Evolutionary conservation across 2,329 filamentous ascomycete species (phyloP), one percentile per base, ranked within the genome.

Genomic region (Byssothecium circinans): DNA sequence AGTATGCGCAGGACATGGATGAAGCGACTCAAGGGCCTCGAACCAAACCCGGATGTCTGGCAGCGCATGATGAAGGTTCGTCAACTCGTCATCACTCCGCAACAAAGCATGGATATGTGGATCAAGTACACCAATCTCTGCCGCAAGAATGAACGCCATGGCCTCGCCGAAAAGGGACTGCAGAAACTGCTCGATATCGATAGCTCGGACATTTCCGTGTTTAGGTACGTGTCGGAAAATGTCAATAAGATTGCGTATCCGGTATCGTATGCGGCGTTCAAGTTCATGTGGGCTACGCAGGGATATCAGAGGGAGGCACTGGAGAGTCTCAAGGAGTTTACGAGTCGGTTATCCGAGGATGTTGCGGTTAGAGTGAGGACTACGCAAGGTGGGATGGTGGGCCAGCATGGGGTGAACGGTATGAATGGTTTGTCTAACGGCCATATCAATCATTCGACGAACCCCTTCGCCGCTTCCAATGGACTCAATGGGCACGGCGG

Each of bases 121-220:
- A 97, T 99, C 77, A 99, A 99, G 69, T 99, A 96, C 69, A 89
- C 94, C 62, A 99, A 97, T 62, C 83, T 99, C 5, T 99, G 95
- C 72, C 88, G 95, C 62, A 99, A 99, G 72, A 96, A 92, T 36
- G 88, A 90, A 48, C 87, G 94, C 23, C 91, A 92, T 80, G 92
- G 94, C 8, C 81, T 99, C 40, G 94, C 94, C 1, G 94, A 99
- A 74, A 95, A 96, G 74, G 95, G 91, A 10, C 77, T 99, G 43
- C 91, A 94, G 68, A 89, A 90, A 52, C 78, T 99, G n/a, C 87
- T 96, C 46, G 76, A 70, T 37, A 71, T 72, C 22, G 64, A 69
- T 38, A 60, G 58, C 23, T 60, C 60, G 3, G 34, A 35, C 23
- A 59, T 62, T 23, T 69, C 71, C 36, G 57, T 58, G 17, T 69